Conservation (phyloP, 2,329 filamentous ascomycete species). For the Teratosphaeria gauchensis region DNA sequence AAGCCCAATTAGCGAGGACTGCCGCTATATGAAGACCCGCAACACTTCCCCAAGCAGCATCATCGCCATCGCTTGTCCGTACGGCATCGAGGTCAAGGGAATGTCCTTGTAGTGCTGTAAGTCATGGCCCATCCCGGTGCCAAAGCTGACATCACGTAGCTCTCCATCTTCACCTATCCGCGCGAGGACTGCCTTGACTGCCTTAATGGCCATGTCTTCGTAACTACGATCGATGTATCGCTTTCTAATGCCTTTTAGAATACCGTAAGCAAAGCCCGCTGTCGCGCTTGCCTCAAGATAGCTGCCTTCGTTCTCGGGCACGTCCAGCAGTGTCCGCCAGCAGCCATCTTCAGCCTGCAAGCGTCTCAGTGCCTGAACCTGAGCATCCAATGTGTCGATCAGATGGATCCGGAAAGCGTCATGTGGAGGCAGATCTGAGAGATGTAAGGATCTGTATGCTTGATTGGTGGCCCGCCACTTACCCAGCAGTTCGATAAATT, state of each 20-base stretch:
- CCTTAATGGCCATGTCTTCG: slow-evolving; percentile 52
- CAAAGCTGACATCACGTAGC: slow-evolving; percentile 65
- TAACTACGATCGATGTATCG: slow-evolving; percentile 62
- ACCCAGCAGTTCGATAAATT: slow-evolving; percentile 61
- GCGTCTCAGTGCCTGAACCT: slow-evolving; percentile 54
- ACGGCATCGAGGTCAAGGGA: slow-evolving; percentile 68
- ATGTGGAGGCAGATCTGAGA: slow-evolving; percentile 40
- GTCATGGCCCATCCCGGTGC: slow-evolving; percentile 64
- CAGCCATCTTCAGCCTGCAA: slow-evolving; percentile 54
- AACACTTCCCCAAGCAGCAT: slow-evolving; percentile 70
- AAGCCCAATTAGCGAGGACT: no score
- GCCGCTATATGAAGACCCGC: slow-evolving; percentile 43
- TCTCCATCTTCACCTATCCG: slow-evolving; percentile 61
- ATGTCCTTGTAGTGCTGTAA: slow-evolving; percentile 72
- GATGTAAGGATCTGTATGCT: not conserved
- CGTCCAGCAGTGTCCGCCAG: slow-evolving; percentile 67
- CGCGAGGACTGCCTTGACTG: slow-evolving; percentile 55
- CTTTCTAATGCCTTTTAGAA: slow-evolving; percentile 63
- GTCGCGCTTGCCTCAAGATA: slow-evolving; percentile 71
- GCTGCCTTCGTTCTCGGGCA: slow-evolving; percentile 55
- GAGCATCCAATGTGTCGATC: slow-evolving; percentile 55
- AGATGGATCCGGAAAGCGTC: slow-evolving; percentile 55
- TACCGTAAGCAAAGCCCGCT: slow-evolving; percentile 71
- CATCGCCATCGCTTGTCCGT: slow-evolving; percentile 76
- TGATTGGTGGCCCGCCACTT: not conserved